Percentiles rank a stretch among this genome's conserved stretches.
phyloP scores from a whole-genome alignment of 78 protist species.

The Planoprotostelium fungivorum region DNA sequence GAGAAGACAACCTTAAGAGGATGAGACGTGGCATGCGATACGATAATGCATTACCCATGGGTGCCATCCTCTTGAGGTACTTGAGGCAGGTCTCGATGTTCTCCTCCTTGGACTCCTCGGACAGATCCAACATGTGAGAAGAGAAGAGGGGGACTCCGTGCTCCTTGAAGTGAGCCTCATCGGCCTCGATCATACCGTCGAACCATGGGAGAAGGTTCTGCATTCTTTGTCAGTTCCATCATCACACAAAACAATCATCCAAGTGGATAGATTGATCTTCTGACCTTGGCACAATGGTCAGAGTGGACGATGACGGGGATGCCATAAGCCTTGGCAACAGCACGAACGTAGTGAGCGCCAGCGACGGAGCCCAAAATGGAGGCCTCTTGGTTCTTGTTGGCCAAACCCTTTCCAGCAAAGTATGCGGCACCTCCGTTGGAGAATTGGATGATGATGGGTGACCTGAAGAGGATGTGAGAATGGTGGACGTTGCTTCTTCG shows the following conservation, averaged over 20 bases:
- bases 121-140: constrained; percentile 74
- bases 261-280: not conserved
- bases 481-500: not conserved
- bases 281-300: constrained; percentile 63
- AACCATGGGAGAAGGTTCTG: constrained; percentile 67
- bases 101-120: constrained; percentile 65
- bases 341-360: constrained; percentile 65
- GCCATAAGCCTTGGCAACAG: constrained; percentile 67
- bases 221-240: not conserved
- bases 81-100: constrained; percentile 33
- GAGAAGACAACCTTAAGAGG: constrained; percentile 30
- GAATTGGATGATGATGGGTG: constrained; percentile 62
- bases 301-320: constrained; percentile 71
- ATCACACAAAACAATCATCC: too few species aligned
- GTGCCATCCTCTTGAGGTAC: constrained; percentile 54
- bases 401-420: constrained; percentile 58
- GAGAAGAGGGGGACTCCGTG: constrained; percentile 71
- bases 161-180: constrained; percentile 58
- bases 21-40: not conserved
- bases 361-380: constrained; percentile 55
- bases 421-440: constrained; percentile 71
- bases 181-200: constrained; percentile 55
- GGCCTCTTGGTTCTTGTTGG: constrained; percentile 45
- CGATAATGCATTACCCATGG: not conserved
- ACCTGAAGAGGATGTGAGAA: not conserved